A percentile compares a stretch with the other conserved stretches of the same genome.
phyloP scores from a whole-genome alignment of 441 rosid species.

The Populus hybrid region DNA sequence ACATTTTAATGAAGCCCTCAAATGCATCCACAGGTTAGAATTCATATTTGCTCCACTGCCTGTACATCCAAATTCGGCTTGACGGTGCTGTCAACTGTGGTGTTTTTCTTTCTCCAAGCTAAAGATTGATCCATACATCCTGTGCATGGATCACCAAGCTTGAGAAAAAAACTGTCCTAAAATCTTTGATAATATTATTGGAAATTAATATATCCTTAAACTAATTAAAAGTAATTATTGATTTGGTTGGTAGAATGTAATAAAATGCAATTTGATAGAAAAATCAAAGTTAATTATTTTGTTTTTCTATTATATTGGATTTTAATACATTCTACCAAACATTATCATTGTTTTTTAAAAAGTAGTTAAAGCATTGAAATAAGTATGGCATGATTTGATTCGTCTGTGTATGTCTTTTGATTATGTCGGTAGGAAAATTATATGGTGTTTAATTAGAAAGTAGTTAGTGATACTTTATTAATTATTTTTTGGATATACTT shows the following conservation, averaged over 20 bases:
- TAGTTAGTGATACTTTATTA: too few relatives aligned
- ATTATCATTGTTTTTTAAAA: too few relatives aligned
- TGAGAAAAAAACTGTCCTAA: not conserved
- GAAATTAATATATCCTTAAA: not conserved
- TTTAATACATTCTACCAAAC: not conserved
- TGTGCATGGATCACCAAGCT: not conserved
- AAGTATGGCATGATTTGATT: too few relatives aligned
- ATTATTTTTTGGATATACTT: too few relatives aligned
- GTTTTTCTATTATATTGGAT: not conserved
- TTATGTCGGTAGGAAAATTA: too few relatives aligned
- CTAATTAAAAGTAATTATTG: not conserved
- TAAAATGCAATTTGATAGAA: not conserved
- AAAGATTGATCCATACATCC: not conserved
- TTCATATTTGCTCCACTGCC: slow-evolving; percentile 54
- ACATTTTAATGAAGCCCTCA: not conserved
- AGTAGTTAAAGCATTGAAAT: too few relatives aligned
- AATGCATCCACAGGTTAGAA: slow-evolving; percentile 26
- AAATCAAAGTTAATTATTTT: too few relatives aligned
- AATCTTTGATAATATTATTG: too few relatives aligned
- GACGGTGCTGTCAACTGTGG: not conserved
- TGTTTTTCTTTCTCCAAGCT: not conserved
- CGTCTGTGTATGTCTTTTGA: too few relatives aligned
- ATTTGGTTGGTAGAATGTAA: not conserved
- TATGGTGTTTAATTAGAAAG: too few relatives aligned
- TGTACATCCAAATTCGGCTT: slow-evolving; percentile 32